phyloP scores from a whole-genome alignment of 345 rosid genomes.

The Gossypium australe region DNA sequence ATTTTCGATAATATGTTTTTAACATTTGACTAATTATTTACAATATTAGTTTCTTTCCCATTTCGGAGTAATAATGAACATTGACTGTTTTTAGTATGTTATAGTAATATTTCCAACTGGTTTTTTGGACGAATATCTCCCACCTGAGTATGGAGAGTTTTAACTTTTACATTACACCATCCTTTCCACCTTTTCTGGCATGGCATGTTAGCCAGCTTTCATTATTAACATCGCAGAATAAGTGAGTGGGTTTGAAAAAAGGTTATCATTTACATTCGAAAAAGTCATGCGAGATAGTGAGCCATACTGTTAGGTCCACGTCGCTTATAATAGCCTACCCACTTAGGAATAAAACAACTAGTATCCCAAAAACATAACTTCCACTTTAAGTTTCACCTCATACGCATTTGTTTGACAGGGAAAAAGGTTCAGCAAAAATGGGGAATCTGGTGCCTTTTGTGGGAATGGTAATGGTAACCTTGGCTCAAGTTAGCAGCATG shows the following conservation, averaged over 20 bases:
- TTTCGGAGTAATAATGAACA: too few relatives aligned
- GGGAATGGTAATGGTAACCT: conserved; percentile 40
- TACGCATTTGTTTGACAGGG: not conserved
- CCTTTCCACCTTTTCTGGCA: not conserved
- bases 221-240: not conserved
- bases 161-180: not conserved
- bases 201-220: not conserved
- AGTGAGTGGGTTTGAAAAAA: too few relatives aligned
- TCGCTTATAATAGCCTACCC: not conserved
- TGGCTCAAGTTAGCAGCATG: conserved; percentile 29
- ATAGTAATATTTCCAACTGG: too few relatives aligned
- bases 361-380: not conserved
- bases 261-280: not conserved
- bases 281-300: not conserved
- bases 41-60: too few relatives aligned
- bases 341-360: not conserved
- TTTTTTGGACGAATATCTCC: too few relatives aligned
- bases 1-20: too few relatives aligned
- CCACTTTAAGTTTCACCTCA: not conserved
- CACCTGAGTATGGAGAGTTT: too few relatives aligned
- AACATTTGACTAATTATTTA: too few relatives aligned
- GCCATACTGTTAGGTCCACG: not conserved
- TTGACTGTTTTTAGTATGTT: too few relatives aligned
- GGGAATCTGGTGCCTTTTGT: conserved; percentile 12
- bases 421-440: not conserved